phyloP scores from a whole-genome alignment of 352 stramenopile species.

The Globisporangium paroecandrum region DNA sequence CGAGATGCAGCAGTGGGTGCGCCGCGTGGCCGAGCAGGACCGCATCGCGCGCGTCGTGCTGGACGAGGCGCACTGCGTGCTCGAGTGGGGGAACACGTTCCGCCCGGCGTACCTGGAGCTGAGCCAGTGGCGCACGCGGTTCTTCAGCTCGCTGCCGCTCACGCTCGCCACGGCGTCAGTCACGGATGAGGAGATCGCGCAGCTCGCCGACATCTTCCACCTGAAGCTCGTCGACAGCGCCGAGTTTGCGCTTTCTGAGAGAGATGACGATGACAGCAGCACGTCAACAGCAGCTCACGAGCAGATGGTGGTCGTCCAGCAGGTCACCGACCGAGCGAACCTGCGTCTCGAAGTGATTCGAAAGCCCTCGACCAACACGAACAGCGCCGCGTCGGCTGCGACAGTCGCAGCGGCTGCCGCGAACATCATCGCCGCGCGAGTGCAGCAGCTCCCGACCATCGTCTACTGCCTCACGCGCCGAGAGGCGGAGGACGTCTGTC shows the following conservation, averaged over 20 bases:
- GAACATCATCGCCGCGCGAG: slow-evolving; percentile 39
- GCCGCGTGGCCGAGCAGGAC: slow-evolving; percentile 15
- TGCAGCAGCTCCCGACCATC: slow-evolving; percentile 39
- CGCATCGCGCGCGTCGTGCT: slow-evolving; percentile 57
- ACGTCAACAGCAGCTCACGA: slow-evolving; percentile 5
- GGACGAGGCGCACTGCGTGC: slow-evolving; percentile 76
- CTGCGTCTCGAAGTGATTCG: slow-evolving; percentile 51
- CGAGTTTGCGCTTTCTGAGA: background rate
- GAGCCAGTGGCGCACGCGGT: slow-evolving; percentile 44
- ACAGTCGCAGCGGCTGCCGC: slow-evolving; percentile 16
- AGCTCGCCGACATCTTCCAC: slow-evolving; percentile 50
- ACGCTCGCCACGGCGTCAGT: slow-evolving; percentile 75
- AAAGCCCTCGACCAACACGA: slow-evolving; percentile 27
- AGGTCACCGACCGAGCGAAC: slow-evolving; percentile 63
- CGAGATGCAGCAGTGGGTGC: slow-evolving; percentile 51
- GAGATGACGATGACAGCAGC: background rate
- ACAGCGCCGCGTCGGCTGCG: background rate
- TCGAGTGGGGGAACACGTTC: slow-evolving; percentile 81
- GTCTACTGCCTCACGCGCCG: slow-evolving; percentile 77
- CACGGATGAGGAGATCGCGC: slow-evolving; percentile 55
- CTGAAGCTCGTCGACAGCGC: slow-evolving; percentile 15
- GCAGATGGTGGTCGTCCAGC: slow-evolving; percentile 58
- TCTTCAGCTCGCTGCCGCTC: slow-evolving; percentile 49
- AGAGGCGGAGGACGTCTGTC: slow-evolving; percentile 58
- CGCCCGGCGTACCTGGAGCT: slow-evolving; percentile 68